phyloP scores from a whole-genome alignment of 129 eudicot species.

The Centrapalus pauciflorus region DNA sequence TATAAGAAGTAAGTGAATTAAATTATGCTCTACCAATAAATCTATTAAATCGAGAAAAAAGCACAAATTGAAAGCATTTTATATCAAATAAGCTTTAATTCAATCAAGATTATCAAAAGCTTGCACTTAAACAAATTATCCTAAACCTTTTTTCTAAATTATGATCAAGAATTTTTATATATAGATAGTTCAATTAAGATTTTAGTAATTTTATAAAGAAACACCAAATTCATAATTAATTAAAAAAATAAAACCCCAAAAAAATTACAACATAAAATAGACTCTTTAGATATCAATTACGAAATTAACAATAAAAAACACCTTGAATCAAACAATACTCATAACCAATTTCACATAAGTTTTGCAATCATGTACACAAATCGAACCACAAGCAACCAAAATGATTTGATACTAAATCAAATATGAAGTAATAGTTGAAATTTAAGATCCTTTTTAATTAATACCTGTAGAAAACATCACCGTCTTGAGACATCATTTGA shows the following conservation, averaged over 20 bases:
- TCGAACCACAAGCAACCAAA: not conserved
- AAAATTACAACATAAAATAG: too few species aligned
- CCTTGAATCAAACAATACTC: not conserved
- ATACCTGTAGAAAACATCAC: conserved; percentile 55
- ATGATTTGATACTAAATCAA: not conserved
- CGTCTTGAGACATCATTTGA: conserved; percentile 42
- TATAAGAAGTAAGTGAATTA: too few species aligned
- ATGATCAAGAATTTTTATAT: too few species aligned
- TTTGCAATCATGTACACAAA: too few species aligned
- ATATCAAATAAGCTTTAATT: not conserved
- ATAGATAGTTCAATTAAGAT: too few species aligned
- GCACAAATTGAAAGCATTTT: too few species aligned
- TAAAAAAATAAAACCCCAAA: not conserved
- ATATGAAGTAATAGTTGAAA: not conserved
- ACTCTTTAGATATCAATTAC: too few species aligned
- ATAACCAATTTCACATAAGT: not conserved
- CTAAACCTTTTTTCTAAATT: too few species aligned
- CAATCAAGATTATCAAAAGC: not conserved
- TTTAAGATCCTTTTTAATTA: not conserved
- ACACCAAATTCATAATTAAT: not conserved
- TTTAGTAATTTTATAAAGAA: not conserved
- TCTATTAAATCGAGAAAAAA: too few species aligned
- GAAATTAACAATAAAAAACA: too few species aligned
- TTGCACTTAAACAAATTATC: too few species aligned
- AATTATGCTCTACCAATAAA: too few species aligned